These are phyloP conservation scores for Emydomyces testavorans DNA, from an alignment of 2,329 filamentous ascomycete genomes.

Conservation along the genomic window DNA sequence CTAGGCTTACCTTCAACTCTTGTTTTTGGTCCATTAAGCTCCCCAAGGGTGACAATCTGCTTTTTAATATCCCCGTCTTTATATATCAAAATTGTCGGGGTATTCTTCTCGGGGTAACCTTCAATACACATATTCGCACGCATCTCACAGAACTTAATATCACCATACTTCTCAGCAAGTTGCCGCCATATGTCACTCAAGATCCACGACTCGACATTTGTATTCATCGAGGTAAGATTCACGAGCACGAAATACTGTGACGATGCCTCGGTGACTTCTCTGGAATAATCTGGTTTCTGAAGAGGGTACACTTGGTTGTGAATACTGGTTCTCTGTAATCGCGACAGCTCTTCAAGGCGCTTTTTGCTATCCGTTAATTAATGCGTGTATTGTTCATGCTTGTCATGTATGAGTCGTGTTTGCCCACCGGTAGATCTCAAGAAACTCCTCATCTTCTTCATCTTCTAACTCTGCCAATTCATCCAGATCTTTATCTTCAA, in stretches of 20 bases:
- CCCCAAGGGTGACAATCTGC: conserved; percentile 80
- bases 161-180: conserved; percentile 72
- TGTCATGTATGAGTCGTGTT: background rate
- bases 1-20: conserved; percentile 47
- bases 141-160: conserved; percentile 97
- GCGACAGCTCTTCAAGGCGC: conserved; percentile 69
- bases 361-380: conserved; percentile 46
- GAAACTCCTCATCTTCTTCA: conserved; percentile 83
- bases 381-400: background rate
- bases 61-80: conserved; percentile 82
- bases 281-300: conserved; percentile 84
- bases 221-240: conserved; percentile 66
- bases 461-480: conserved; percentile 91
- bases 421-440: conserved; percentile 65
- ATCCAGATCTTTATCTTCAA: conserved; percentile 89
- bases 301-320: conserved; percentile 88
- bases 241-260: conserved; percentile 58
- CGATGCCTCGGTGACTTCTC: conserved; percentile 85
- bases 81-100: conserved; percentile 86
- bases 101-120: conserved; percentile 89
- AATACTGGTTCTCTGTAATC: conserved; percentile 61
- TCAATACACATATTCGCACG: conserved; percentile 86
- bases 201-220: conserved; percentile 73
- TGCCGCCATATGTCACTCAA: conserved; percentile 77
- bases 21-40: conserved; percentile 61